phyloP scores from a whole-genome alignment of 768 basidiomycete genomes.

The Ramaria sp. region DNA sequence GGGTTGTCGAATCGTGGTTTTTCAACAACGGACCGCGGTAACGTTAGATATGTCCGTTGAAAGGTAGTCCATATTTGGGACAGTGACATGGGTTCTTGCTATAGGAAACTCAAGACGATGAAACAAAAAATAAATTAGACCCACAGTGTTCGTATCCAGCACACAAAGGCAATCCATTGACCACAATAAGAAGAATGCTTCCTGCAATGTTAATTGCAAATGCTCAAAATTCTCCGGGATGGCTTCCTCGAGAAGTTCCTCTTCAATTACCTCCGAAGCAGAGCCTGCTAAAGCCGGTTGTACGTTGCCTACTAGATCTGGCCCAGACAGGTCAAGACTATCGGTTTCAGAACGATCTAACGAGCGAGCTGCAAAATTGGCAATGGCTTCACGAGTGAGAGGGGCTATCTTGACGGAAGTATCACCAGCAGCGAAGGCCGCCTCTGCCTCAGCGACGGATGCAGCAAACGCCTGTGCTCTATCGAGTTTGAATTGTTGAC shows the following conservation, averaged over 20 bases:
- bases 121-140: slow-evolving; percentile 13
- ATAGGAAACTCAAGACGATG: not conserved
- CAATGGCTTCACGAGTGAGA: slow-evolving; percentile 8
- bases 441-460: slow-evolving; percentile 71
- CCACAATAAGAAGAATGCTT: slow-evolving; percentile 85
- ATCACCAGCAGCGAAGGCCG: slow-evolving; percentile 58
- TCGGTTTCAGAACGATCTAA: not conserved
- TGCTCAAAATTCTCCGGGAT: slow-evolving; percentile 71
- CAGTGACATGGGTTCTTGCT: slow-evolving; percentile 47
- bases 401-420: slow-evolving; percentile 9
- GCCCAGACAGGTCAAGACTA: not conserved
- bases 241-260: slow-evolving; percentile 35
- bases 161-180: slow-evolving; percentile 73
- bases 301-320: not conserved
- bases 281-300: not conserved
- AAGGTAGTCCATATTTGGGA: slow-evolving; percentile 55
- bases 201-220: slow-evolving; percentile 79
- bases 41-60: slow-evolving; percentile 42
- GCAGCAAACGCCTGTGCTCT: slow-evolving; percentile 81
- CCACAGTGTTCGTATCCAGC: slow-evolving; percentile 52
- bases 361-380: not conserved
- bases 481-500: slow-evolving; percentile 88
- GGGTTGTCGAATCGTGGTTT: slow-evolving; percentile 71
- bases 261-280: slow-evolving; percentile 4
- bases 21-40: slow-evolving; percentile 19